Base-by-base conservation (phyloP, 257 asterid species). In the Fraxinus americana region DNA sequence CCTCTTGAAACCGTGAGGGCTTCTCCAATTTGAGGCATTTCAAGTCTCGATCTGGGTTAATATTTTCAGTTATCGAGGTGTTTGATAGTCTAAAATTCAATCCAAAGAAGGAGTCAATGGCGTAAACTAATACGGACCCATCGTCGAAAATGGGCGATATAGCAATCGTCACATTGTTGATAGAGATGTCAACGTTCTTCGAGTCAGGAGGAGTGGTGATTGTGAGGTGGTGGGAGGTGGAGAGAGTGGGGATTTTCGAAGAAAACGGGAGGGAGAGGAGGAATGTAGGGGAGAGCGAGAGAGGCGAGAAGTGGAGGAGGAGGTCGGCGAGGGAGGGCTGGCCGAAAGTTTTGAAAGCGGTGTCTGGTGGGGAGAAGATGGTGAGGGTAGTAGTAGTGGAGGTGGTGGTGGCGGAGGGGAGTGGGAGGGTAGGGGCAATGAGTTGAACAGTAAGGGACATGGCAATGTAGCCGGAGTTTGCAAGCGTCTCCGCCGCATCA, bases 281-380 rank as follows among this genome's bases (percentile, higher is more conserved):
- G 23, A 93, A 85, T 0, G 87, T 36, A 6, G 86, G 81, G 76
- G 98, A 87, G 74, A 94, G 85, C 0, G 89, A 85, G 25, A 94
- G 76, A 0, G 97, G 96, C 71, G 97, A 89, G 67, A 94, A 84
- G 71, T 94, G 98, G 67, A 90, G 93, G 67, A 89, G 97, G 78
- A 92, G 89, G 35, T 73, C 88, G 3, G 89, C 61, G 72, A 90
- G 91, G 0, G 98, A 82, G 0, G 97, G 98, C 78, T 94, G 97
- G 17, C 97, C 97, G 75, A 61, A 43, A 30, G 78, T 6, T 66
- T 41, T 11, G 73, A 94, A 94, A 77, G 92, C 83, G 39, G 90
- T 39, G 79, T 94, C 90, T 21, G 97, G 96, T 38, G 97, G 98
- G 4, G 96, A 78, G 88, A 94, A 94, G 27, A 94, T 82, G 41